Base-by-base conservation (phyloP, 176 grass and related monocot species). In the Themeda triandra region DNA sequence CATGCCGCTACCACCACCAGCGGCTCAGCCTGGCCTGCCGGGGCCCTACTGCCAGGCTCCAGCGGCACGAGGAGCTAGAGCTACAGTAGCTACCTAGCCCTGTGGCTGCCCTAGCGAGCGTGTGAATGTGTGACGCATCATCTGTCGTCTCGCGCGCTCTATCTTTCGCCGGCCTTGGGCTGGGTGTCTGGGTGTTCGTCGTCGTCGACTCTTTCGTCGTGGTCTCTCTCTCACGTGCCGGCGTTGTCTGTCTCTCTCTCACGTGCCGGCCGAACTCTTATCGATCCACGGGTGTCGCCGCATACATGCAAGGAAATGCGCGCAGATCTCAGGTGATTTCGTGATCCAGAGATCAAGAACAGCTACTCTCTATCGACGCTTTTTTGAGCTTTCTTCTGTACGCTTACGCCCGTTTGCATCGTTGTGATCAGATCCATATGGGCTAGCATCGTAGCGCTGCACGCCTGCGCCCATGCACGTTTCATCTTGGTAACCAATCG, bases 261-360 rank as follows among this genome's bases (percentile, higher is more conserved):
- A 46, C 44, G 44, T 49, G 15, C 46, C 44, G 46, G 5, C 59
- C 60, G 4, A 73, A 31, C 46, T 17, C 46, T 14, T 17, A 49
- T 41, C n/a, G 42, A 48, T 18, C 49, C 56, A 59, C 56, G 56
- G 19, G 58, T 4, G 27, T 13, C 6, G 45, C 21, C 74, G 63
- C 83, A 78, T 59, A 65, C 66, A 37, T 24, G 56, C 84, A 71
- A 37, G 36, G 4, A 71, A 82, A 64, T 85, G 71, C 63, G 32
- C 65, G 49, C 71, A 86, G 28, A 36, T 67, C 78, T 78, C 83
- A 86, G 88, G 79, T 79, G 88, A 78, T 82, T 78, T 30, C 83
- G 58, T 46, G 71, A 82, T 66, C 73, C 83, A 19, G 49, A 85
- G 24, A 62, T 39, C 49, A 63, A 51, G 7, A 30, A 17, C 45